Evolutionary conservation across 371 early-diverging fungal genomes (phyloP).

Genomic region (Funneliformis caledonium): DNA sequence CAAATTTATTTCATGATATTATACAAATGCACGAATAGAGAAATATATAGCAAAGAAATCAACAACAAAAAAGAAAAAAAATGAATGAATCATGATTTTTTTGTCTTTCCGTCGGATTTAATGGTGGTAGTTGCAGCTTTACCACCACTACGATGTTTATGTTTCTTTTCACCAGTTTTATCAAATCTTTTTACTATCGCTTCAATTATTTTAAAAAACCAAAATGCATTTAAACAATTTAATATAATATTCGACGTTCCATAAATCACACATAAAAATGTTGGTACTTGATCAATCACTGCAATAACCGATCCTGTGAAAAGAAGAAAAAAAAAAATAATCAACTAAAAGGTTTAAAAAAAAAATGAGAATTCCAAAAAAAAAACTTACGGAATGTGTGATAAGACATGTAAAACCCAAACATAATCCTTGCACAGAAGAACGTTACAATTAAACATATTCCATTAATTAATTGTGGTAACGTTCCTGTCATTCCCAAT

Average conservation of each 20-base stretch:
- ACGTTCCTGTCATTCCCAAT: conserved; percentile 75
- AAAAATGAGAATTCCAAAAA: not conserved
- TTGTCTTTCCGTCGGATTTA: not conserved
- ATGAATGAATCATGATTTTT: not conserved
- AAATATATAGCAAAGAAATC: too few relatives aligned
- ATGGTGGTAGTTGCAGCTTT: not conserved
- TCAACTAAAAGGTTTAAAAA: not conserved
- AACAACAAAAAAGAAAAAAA: not conserved
- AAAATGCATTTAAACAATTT: conserved; percentile 74
- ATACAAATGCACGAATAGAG: not conserved
- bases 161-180: conserved; percentile 8
- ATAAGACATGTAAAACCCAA: conserved; percentile 57
- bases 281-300: conserved; percentile 66
- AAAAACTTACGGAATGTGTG: conserved; percentile 39
- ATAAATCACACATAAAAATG: conserved; percentile 59
- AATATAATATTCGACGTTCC: conserved; percentile 66
- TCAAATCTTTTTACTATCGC: conserved; percentile 44
- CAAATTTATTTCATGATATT: not conserved
- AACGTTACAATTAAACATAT: conserved; percentile 72
- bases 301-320: conserved; percentile 44
- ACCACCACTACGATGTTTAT: not conserved
- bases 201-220: conserved; percentile 80
- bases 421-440: conserved; percentile 77
- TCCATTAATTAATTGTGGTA: conserved; percentile 82
- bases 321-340: not conserved